Evolutionary conservation across 768 basidiomycete genomes (phyloP).

Genomic region (Rhizopogon vinicolor): DNA sequence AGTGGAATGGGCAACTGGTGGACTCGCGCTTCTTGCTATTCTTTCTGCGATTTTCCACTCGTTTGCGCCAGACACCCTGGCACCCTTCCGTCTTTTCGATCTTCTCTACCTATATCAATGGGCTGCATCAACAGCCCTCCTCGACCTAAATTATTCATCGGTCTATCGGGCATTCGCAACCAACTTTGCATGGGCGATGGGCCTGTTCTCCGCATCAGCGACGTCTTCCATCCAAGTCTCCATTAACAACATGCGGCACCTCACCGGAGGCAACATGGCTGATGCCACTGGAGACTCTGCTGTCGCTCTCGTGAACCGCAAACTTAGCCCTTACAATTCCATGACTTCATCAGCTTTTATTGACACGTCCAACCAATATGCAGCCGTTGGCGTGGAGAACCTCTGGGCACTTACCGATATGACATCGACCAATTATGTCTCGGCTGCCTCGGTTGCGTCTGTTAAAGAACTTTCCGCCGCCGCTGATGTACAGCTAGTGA

Average conservation of each 20-base stretch:
- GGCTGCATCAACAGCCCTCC: constrained; percentile 73
- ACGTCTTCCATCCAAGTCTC: constrained; percentile 63
- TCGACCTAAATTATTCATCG: constrained; percentile 84
- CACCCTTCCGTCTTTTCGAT: constrained; percentile 78
- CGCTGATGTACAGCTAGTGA: constrained; percentile 58
- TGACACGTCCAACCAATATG: not conserved
- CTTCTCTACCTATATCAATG: constrained; percentile 80
- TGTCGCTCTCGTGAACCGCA: constrained; percentile 75
- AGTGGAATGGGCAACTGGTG: constrained; percentile 77
- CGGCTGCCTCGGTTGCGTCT: constrained; percentile 10
- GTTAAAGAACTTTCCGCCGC: constrained; percentile 20
- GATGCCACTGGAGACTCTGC: constrained; percentile 56
- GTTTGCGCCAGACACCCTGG: constrained; percentile 46
- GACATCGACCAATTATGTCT: constrained; percentile 2
- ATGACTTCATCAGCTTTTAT: not conserved
- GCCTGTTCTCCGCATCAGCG: constrained; percentile 55
- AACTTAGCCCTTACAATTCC: constrained; percentile 74
- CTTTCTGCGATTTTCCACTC: constrained; percentile 53
- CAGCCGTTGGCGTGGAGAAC: constrained; percentile 4
- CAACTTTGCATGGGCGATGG: constrained; percentile 90
- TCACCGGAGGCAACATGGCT: constrained; percentile 74
- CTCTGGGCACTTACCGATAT: constrained; percentile 10
- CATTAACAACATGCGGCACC: constrained; percentile 77
- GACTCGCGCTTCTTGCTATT: constrained; percentile 57
- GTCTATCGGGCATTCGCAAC: constrained; percentile 76